Percentiles rank a stretch among this genome's conserved stretches.
Conservation (phyloP, 2,329 filamentous ascomycete species). For the Rhinocladiella mackenziei region DNA sequence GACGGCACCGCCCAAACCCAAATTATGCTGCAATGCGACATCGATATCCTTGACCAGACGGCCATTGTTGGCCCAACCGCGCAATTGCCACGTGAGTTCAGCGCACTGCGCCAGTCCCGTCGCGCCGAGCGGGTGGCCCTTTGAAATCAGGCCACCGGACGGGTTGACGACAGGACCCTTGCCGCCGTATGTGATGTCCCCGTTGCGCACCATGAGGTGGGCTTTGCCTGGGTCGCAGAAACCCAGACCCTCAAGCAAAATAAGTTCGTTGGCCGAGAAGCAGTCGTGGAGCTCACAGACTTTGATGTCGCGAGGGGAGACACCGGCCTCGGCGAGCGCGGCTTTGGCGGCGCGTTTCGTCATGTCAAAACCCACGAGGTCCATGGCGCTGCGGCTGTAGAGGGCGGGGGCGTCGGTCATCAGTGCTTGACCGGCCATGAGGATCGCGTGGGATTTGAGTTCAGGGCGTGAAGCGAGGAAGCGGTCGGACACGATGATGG, state of each 20-base stretch:
- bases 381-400: conserved; percentile 75
- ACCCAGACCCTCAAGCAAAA: conserved; percentile 80
- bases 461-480: conserved; percentile 88
- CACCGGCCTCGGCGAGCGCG: conserved; percentile 71
- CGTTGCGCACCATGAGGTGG: conserved; percentile 79
- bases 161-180: conserved; percentile 75
- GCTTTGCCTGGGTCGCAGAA: conserved; percentile 75
- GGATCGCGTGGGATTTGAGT: conserved; percentile 72
- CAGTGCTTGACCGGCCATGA: conserved; percentile 82
- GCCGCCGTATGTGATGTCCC: conserved; percentile 88
- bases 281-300: conserved; percentile 96
- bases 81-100: conserved; percentile 92
- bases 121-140: conserved; percentile 90
- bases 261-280: conserved; percentile 92
- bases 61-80: conserved; percentile 89
- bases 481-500: conserved; percentile 78
- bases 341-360: conserved; percentile 62
- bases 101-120: conserved; percentile 92
- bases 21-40: conserved; percentile 82
- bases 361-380: conserved; percentile 89
- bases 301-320: conserved; percentile 63
- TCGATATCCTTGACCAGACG: conserved; percentile 64
- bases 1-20: conserved; percentile 83
- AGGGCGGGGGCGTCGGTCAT: conserved; percentile 76
- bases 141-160: conserved; percentile 89